Percentiles rank a stretch among this genome's conserved stretches.
Evolutionary conservation across 2,329 filamentous ascomycete genomes (phyloP).

Genomic region (Botrytis fragariae): DNA sequence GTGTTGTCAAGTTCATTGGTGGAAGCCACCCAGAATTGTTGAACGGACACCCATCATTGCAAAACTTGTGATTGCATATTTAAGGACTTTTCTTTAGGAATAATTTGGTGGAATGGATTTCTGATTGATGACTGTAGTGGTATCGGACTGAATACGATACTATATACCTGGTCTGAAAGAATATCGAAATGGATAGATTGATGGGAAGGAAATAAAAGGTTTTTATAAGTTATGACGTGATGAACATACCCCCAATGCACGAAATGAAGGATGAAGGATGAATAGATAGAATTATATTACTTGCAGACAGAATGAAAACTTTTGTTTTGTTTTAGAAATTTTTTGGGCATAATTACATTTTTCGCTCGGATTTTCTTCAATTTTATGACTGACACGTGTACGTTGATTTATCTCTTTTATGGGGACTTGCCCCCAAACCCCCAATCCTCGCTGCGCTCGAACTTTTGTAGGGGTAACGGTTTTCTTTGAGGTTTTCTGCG

Average conservation of each 20-base stretch:
- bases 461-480: background rate
- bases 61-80: constrained; percentile 14
- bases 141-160: background rate
- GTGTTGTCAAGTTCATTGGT: constrained; percentile 52
- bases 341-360: background rate
- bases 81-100: constrained; percentile 3
- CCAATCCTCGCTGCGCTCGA: background rate
- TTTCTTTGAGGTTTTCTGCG: background rate
- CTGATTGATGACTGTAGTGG: background rate
- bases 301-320: background rate
- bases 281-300: constrained; percentile 1
- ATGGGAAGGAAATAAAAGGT: constrained; percentile 12
- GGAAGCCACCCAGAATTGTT: constrained; percentile 34
- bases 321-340: background rate
- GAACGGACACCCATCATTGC: constrained; percentile 32
- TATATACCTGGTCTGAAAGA: background rate
- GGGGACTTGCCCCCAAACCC: background rate
- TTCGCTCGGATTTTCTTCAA: background rate
- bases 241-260: constrained; percentile 16
- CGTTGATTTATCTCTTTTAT: background rate
- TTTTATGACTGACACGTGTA: background rate
- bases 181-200: background rate
- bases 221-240: constrained; percentile 14
- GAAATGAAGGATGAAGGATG: constrained; percentile 9
- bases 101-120: constrained; percentile 5